Evolutionary conservation across 2,329 filamentous ascomycete genomes (phyloP).

Genomic region (Claviceps sp.): DNA sequence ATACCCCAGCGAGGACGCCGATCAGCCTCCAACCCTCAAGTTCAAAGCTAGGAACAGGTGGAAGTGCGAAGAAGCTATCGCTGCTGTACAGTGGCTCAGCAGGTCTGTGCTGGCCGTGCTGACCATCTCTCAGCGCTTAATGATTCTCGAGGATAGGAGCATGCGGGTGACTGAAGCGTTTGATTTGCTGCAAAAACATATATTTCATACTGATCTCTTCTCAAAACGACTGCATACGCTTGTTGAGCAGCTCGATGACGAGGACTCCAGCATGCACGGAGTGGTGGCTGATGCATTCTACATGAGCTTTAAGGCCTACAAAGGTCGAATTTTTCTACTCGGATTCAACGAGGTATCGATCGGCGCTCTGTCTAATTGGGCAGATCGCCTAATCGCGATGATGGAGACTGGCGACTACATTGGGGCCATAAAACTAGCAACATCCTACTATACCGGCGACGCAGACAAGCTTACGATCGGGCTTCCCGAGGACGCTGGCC

Average conservation of each 20-base stretch:
- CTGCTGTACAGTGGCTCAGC: conserved; percentile 92
- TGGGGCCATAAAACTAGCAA: conserved; percentile 77
- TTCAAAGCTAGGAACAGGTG: conserved; percentile 80
- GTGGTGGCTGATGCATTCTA: conserved; percentile 95
- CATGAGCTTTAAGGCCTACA: conserved; percentile 95
- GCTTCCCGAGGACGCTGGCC: conserved; percentile 65
- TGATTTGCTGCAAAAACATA: conserved; percentile 80
- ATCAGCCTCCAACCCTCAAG: conserved; percentile 63
- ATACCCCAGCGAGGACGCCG: conserved; percentile 50
- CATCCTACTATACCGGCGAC: conserved; percentile 80
- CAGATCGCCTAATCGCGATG: conserved; percentile 78
- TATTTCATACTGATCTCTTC: conserved; percentile 84
- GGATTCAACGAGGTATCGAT: conserved; percentile 91
- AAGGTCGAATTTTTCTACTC: conserved; percentile 80
- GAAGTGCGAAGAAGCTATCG: conserved; percentile 90
- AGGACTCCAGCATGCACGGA: conserved; percentile 81
- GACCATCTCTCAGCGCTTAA: conserved; percentile 84
- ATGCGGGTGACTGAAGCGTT: conserved; percentile 92
- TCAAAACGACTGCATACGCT: conserved; percentile 72
- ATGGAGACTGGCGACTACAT: conserved; percentile 98
- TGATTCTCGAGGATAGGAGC: conserved; percentile 79
- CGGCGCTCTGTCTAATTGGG: conserved; percentile 91
- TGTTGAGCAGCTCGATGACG: conserved; percentile 79
- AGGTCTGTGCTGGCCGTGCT: conserved; percentile 82
- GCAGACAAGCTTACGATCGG: conserved; percentile 92